These are phyloP conservation scores for Auricularia heimuer DNA, from an alignment of 768 basidiomycete genomes.

Conservation along the genomic window DNA sequence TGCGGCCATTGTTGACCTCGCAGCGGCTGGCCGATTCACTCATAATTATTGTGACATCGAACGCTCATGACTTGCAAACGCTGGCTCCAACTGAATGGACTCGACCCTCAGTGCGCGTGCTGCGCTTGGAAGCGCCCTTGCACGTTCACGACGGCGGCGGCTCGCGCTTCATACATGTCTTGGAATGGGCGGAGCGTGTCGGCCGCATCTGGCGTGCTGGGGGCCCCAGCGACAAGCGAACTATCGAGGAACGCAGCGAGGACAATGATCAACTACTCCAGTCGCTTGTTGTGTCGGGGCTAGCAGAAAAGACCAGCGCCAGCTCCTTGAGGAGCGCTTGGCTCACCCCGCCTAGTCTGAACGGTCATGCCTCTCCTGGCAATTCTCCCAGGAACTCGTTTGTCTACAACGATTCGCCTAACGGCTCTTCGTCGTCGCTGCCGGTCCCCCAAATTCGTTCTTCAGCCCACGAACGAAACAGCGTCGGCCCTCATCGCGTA, in stretches of 20 bases:
- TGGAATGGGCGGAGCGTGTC: constrained; percentile 33
- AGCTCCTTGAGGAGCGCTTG: constrained; percentile 43
- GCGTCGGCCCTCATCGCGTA: constrained; percentile 5
- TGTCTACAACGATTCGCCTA: not conserved
- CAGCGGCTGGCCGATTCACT: constrained; percentile 26
- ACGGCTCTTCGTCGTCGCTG: not conserved
- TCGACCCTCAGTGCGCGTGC: constrained; percentile 24
- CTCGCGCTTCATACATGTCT: constrained; percentile 24
- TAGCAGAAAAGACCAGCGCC: constrained; percentile 38
- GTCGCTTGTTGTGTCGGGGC: not conserved
- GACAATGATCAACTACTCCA: not conserved
- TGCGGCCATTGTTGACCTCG: constrained; percentile 25
- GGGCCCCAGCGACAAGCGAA: not conserved
- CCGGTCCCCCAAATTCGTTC: not conserved
- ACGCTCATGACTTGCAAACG: constrained; percentile 16
- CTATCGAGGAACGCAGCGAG: not conserved
- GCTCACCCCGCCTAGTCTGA: not conserved
- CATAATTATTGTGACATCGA: constrained; percentile 25
- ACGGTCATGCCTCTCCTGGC: not conserved
- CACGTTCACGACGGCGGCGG: constrained; percentile 24
- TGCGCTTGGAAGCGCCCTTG: constrained; percentile 25
- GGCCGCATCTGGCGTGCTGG: constrained; percentile 27
- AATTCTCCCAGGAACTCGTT: not conserved
- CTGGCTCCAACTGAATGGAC: constrained; percentile 16
- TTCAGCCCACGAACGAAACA: not conserved